A percentile compares a stretch with the other conserved stretches of the same genome.
These are phyloP conservation scores for Phytophthora ramorum DNA, from an alignment of 352 stramenopile species.

Conservation along the genomic window DNA sequence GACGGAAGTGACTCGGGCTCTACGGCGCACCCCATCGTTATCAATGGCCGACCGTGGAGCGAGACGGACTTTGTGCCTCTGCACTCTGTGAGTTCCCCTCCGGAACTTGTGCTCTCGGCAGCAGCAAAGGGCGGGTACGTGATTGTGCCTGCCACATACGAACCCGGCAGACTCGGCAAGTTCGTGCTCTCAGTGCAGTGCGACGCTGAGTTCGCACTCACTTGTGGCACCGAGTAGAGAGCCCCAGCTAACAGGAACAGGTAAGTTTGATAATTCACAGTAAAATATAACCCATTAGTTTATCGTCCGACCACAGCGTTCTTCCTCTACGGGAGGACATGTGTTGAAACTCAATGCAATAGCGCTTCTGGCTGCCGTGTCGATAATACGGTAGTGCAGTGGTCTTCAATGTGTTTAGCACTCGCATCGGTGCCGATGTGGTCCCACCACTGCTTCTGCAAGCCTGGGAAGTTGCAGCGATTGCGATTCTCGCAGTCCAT, in stretches of 20 bases:
- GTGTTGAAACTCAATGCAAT: constrained; percentile 4
- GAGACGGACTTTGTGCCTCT: constrained; percentile 89
- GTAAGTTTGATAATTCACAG: constrained; percentile 4
- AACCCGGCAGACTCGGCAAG: constrained; percentile 72
- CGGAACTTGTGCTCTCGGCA: constrained; percentile 66
- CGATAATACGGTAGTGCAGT: constrained; percentile 6
- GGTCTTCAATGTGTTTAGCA: constrained; percentile 10
- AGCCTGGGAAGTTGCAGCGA: constrained; percentile 18
- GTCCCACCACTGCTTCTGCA: constrained; percentile 35
- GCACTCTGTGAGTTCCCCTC: constrained; percentile 72
- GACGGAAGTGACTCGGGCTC: constrained; percentile 15
- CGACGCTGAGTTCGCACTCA: constrained; percentile 84
- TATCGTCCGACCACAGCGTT: constrained; percentile 5
- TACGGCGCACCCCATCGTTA: constrained; percentile 47
- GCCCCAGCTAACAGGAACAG: neutral
- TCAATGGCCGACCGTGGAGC: constrained; percentile 78
- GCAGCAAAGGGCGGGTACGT: constrained; percentile 85
- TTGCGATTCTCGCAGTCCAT: constrained; percentile 33
- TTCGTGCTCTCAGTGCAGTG: constrained; percentile 89
- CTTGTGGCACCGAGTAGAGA: constrained; percentile 39
- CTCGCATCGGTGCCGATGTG: constrained; percentile 20
- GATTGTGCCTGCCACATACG: constrained; percentile 92
- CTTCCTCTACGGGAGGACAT: neutral
- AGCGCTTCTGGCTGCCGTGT: constrained; percentile 16
- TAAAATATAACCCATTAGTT: constrained; percentile 19